These are phyloP conservation scores for Plasmodium falciparum DNA, from an alignment of 169 alveolate species.

Conservation along the genomic window DNA sequence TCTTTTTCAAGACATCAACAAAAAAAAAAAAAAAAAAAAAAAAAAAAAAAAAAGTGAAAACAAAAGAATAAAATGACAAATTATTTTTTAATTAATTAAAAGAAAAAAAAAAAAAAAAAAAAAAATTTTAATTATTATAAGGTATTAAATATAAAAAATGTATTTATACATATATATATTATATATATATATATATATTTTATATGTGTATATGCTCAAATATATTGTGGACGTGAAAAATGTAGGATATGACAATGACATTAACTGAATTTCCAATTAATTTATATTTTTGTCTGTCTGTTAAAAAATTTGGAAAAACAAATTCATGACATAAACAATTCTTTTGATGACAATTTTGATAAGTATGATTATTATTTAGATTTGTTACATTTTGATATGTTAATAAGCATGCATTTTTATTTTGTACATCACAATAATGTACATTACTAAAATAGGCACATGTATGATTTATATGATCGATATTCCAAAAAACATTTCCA, in stretches of 20 bases:
- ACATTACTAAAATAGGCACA: slow-evolving; percentile 40
- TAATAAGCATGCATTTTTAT: slow-evolving; percentile 22
- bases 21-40: too few species aligned
- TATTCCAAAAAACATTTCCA: slow-evolving; percentile 69
- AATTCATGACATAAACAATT: slow-evolving; percentile 56
- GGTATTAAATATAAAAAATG: too few species aligned
- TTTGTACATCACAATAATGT: slow-evolving; percentile 41
- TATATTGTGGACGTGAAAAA: slow-evolving; percentile 53
- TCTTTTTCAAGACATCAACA: too few species aligned
- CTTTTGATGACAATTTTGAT: neutral
- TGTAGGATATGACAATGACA: slow-evolving; percentile 48
- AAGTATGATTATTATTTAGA: neutral
- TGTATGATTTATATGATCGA: slow-evolving; percentile 68
- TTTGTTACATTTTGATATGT: neutral
- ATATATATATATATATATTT: neutral
- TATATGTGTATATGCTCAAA: slow-evolving; percentile 20
- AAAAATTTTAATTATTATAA: too few species aligned
- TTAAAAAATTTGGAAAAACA: slow-evolving; percentile 48
- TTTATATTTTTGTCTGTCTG: slow-evolving; percentile 66
- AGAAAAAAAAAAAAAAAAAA: too few species aligned
- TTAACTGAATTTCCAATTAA: slow-evolving; percentile 74
- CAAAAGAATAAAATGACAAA: too few species aligned
- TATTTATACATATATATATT: too few species aligned
- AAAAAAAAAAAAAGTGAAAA: too few species aligned
- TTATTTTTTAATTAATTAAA: too few species aligned